phyloP scores from a whole-genome alignment of 2,329 filamentous ascomycete genomes.

The Nothomitra cinnamomea region DNA sequence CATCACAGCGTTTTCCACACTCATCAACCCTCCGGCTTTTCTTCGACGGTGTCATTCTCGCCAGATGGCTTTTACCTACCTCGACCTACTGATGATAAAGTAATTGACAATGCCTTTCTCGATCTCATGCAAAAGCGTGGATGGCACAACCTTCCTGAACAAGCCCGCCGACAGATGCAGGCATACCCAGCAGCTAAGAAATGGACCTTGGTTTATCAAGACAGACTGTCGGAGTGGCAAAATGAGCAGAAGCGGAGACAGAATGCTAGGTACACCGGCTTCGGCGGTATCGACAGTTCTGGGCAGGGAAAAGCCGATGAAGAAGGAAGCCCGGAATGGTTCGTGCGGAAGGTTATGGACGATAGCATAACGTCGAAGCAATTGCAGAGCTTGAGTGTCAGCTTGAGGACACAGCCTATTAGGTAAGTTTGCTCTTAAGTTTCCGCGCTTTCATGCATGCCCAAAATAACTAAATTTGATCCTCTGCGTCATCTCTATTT shows the following conservation, averaged over 20 bases:
- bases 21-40: slow-evolving; percentile 28
- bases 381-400: slow-evolving; percentile 83
- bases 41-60: slow-evolving; percentile 30
- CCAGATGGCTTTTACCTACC: slow-evolving; percentile 44
- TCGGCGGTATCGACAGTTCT: slow-evolving; percentile 44
- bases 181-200: slow-evolving; percentile 90
- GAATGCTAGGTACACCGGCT: slow-evolving; percentile 52
- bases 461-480: background rate
- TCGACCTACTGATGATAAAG: slow-evolving; percentile 60
- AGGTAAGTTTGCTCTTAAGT: slow-evolving; percentile 24
- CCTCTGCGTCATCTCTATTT: background rate
- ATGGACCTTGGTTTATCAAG: slow-evolving; percentile 93
- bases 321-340: slow-evolving; percentile 95
- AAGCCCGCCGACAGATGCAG: slow-evolving; percentile 88
- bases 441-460: background rate
- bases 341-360: slow-evolving; percentile 91
- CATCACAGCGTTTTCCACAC: slow-evolving; percentile 29
- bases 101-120: slow-evolving; percentile 83
- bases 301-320: slow-evolving; percentile 72
- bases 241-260: slow-evolving; percentile 79
- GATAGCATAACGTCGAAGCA: slow-evolving; percentile 85
- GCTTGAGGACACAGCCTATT: slow-evolving; percentile 87
- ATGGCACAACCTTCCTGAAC: slow-evolving; percentile 92
- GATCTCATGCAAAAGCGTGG: slow-evolving; percentile 94
- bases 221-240: slow-evolving; percentile 83